Conservation (phyloP, 2,329 filamentous ascomycete genomes). For the Metarhizium sp. region DNA sequence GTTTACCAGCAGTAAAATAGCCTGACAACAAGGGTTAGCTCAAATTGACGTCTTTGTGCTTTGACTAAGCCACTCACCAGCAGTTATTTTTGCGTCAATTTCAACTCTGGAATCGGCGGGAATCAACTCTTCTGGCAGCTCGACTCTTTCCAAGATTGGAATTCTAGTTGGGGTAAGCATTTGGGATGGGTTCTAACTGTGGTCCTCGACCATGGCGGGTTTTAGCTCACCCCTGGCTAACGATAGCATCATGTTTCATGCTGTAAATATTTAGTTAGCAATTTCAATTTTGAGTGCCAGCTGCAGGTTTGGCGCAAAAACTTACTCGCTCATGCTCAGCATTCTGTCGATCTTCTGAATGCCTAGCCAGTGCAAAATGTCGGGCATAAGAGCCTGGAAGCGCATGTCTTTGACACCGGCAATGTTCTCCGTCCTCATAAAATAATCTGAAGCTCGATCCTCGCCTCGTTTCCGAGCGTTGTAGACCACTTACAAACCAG, state of each 20-base stretch:
- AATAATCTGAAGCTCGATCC: constrained; percentile 83
- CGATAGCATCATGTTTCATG: constrained; percentile 88
- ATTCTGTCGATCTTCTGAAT: constrained; percentile 98
- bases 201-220: background rate
- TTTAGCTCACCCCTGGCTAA: constrained; percentile 57
- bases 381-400: constrained; percentile 96
- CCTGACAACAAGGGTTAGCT: constrained; percentile 27
- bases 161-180: constrained; percentile 41
- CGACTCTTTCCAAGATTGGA: constrained; percentile 80
- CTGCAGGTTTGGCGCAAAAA: constrained; percentile 8
- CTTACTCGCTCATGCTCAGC: constrained; percentile 95
- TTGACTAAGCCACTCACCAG: constrained; percentile 47
- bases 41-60: background rate
- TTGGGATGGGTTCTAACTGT: background rate
- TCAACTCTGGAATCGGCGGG: constrained; percentile 94
- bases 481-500: constrained; percentile 44
- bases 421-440: constrained; percentile 95
- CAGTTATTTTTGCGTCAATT: constrained; percentile 97
- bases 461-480: constrained; percentile 73
- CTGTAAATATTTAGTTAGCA: constrained; percentile 27
- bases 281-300: background rate
- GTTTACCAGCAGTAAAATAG: constrained; percentile 79
- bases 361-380: constrained; percentile 95
- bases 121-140: constrained; percentile 89
- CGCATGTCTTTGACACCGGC: constrained; percentile 95